Base-by-base conservation (phyloP, 2,329 filamentous ascomycete genomes). In the Pyricularia pennisetigena region DNA sequence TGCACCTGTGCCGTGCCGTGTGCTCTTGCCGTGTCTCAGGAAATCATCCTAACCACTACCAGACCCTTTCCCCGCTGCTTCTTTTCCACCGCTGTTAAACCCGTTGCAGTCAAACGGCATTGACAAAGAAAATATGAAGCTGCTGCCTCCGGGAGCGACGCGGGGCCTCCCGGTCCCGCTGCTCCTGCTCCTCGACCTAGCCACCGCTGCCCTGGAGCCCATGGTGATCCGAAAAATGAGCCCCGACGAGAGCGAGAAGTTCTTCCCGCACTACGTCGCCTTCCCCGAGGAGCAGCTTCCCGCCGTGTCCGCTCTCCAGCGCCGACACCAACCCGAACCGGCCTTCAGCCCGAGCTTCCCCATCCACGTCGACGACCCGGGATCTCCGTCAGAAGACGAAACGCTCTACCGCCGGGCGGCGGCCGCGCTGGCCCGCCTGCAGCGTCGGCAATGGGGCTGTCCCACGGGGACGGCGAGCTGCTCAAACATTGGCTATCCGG, bases 201-300 rank as follows among this genome's bases (percentile, higher is more conserved):
- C 78, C 16, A 72, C 73, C 2, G 78, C 79, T 35, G 76, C 76
- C 30, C 74, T 74, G 66, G 72, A 69, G 69, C 90, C 90, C 0
- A 83, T 85, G 1, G 90, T 86, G 0, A 82, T 94, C 68, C 86
- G 85, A 74, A 93, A 93, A 75, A 91, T 94, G 86, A 82, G 86
- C 64, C 82, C 82, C 5, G 88, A 93, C 74, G 85, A 87, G 66
- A 86, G 86, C 69, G 89, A 92, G 75, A 95, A 92, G 82, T 89
- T 94, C 75, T 86, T 88, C 72, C 80, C 88, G 68, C 84, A 91
- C 63, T 90, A 92, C 76, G 88, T 82, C 71, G 82, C 80, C 71
- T 86, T 86, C 72, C 74, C 66, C 64, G 64, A 66, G 41, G 14
- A 20, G 35, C 64, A 35, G 23, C 41, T 66, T 23, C 23, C 23